Evolutionary conservation across 768 basidiomycete species (phyloP), one percentile per base, ranked within the genome.

Genomic region (Cystofilobasidium ferigula): DNA sequence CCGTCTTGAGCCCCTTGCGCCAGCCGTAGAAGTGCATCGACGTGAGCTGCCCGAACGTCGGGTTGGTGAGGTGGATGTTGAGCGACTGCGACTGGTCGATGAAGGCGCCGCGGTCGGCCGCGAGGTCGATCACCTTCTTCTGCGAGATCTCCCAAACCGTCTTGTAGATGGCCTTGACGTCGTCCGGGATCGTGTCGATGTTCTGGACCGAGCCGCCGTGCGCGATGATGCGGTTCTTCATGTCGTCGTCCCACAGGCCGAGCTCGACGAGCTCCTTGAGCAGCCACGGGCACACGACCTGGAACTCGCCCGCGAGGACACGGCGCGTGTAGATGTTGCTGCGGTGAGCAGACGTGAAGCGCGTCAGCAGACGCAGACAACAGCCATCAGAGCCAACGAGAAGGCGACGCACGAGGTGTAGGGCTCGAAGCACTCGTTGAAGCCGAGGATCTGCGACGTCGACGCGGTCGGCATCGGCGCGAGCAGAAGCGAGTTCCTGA

Each of bases 81-180:
- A 99, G 79, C 69, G 86, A 87, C 78, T 98, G 94, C 70, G 85
- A 67, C 77, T 99, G 94, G 78, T 91, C 94, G 77, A 98, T 95
- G 80, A 86, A 99, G 0, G 95, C 91, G 43, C 93, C 94, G 68
- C 95, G 91, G 76, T 99, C 95, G n/a, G 95, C 95, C 61, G 95
- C 87, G 71, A 99, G 82, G 79, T 99, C 95, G 66, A 99, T 85
- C 70, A 99, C 85, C 75, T 89, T 92, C 88, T 97, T 98, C 80
- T 98, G 94, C 53, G 84, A 86, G 77, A 99, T 93, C 80, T 99
- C 94, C 94, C 94, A 99, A 57, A 97, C 94, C n/a, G 94, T 99
- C 81, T 97, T 97, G 84, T 99, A 99, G 79, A 99, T 92, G 0
- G 89, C 88, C 67, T 68, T 68, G 67, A 68, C 57, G 24, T 68